These are phyloP conservation scores for Trichoderma aggressivum DNA, from an alignment of 2,329 filamentous ascomycete genomes.

Conservation along the genomic window DNA sequence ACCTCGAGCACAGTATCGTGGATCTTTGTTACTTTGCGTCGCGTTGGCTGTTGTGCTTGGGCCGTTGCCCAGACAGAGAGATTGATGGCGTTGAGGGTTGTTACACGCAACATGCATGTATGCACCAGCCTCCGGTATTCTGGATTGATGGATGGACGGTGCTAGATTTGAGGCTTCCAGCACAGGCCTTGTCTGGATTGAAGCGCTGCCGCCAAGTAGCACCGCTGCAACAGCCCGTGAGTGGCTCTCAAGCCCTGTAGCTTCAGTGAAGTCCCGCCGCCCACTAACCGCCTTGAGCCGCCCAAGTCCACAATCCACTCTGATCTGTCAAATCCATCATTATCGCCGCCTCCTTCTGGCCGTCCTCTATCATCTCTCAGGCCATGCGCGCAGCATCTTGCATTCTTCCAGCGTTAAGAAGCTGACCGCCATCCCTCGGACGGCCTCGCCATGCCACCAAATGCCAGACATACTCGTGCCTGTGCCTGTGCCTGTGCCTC, in stretches of 20 bases:
- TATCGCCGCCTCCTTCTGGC: neutral
- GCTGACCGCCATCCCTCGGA: neutral
- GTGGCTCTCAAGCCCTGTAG: neutral
- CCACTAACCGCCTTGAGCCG: constrained; percentile 2
- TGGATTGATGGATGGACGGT: neutral
- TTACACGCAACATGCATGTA: neutral
- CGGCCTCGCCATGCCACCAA: neutral
- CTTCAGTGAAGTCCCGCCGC: neutral
- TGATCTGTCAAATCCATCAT: constrained; percentile 13
- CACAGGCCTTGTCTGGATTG: neutral
- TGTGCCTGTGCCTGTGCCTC: neutral
- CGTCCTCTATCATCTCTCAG: neutral
- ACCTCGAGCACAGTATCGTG: neutral
- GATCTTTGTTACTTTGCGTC: neutral
- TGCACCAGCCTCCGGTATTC: neutral
- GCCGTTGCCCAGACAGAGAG: neutral
- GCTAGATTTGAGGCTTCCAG: neutral
- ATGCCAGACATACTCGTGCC: constrained; percentile 2
- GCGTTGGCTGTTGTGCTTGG: neutral
- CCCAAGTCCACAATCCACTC: neutral
- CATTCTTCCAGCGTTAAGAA: neutral
- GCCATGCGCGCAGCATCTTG: constrained; percentile 12
- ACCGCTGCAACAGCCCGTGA: neutral
- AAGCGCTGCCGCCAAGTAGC: neutral
- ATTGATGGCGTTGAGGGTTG: neutral